Percentiles rank a stretch among this genome's conserved stretches.
Evolutionary conservation across 208 protist species (phyloP).

Genomic region (Trypanosoma avium): DNA sequence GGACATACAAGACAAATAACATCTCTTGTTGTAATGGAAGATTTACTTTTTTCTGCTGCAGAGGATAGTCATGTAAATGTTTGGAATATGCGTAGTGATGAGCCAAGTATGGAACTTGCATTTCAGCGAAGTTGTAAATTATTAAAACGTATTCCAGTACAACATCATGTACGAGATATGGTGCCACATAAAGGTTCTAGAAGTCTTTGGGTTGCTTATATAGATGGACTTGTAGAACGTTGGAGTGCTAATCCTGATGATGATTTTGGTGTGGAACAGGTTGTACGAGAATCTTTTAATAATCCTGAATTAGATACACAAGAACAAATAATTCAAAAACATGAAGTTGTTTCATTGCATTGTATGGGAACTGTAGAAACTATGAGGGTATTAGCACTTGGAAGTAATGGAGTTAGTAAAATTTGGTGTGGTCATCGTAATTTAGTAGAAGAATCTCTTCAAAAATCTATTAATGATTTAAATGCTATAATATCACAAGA

Average conservation of each 20-base stretch:
- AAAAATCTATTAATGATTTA: constrained; percentile 47
- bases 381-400: constrained; percentile 76
- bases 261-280: constrained; percentile 84
- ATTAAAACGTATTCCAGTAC: constrained; percentile 59
- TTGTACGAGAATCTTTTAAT: constrained; percentile 50
- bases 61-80: constrained; percentile 72
- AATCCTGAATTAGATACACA: background rate
- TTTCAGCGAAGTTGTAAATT: constrained; percentile 29
- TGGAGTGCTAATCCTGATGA: constrained; percentile 85
- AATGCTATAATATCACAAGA: constrained; percentile 73
- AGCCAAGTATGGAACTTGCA: background rate
- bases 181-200: constrained; percentile 47
- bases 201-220: constrained; percentile 83
- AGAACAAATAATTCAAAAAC: background rate
- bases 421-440: constrained; percentile 86
- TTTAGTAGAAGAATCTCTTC: constrained; percentile 58
- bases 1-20: constrained; percentile 61
- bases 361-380: constrained; percentile 65
- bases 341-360: constrained; percentile 37
- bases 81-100: constrained; percentile 44
- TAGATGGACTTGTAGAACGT: constrained; percentile 73
- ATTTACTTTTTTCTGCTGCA: constrained; percentile 74
- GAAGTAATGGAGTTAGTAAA: constrained; percentile 87
- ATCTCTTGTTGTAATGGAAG: constrained; percentile 53
- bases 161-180: constrained; percentile 49